Evolutionary conservation across 1,284 basidiomycete genomes (phyloP), one percentile per base, ranked within the genome.

Genomic region (Ustilago esculenta): DNA sequence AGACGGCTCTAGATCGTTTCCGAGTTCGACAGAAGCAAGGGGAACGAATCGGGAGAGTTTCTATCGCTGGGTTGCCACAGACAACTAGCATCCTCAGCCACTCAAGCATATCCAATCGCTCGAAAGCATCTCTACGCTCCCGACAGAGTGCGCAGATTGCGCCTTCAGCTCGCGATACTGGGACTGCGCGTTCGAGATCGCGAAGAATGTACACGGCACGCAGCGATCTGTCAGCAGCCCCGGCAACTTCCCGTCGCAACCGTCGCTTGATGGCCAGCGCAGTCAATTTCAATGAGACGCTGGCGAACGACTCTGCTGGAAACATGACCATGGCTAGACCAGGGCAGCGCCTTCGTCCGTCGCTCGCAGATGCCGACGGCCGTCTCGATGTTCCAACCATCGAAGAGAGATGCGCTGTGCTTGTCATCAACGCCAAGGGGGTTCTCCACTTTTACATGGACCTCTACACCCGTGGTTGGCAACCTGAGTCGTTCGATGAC

Each of bases 361-460:
- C 70, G 2, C 49, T 72, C 3, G 37, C 57, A 9, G 36, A 60
- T 29, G 42, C 57, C 3, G 57, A 73, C 20, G 70, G 70, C 6
- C 48, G 59, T 9, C 65, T 72, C 21, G 68, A 73, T 30, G 47
- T 67, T 0, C 68, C 68, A 0, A 70, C 54, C 25, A 52, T 73
- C 42, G 58, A 60, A 48, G 67, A 73, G 45, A 48, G 72, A 7
- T 74, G 72, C 32, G 69, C 53, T 14, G 65, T 61, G 7, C 65
- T 74, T 3, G 51, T 57, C 39, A 68, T 66, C 47, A 64, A 60
- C 35, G 64, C 64, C 6, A 74, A 67, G 25, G 56, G 55, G n/a
- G 72, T 74, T 9, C 52, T 72, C 1, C 64, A 67, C 36, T 71
- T 66, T 49, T 74, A 74, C 47, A 60, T 65, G 57, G 49, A 49